Percentiles rank a stretch among this genome's conserved stretches.
Evolutionary conservation across 441 rosid genomes (phyloP).

Genomic region (Brassica hybrid): DNA sequence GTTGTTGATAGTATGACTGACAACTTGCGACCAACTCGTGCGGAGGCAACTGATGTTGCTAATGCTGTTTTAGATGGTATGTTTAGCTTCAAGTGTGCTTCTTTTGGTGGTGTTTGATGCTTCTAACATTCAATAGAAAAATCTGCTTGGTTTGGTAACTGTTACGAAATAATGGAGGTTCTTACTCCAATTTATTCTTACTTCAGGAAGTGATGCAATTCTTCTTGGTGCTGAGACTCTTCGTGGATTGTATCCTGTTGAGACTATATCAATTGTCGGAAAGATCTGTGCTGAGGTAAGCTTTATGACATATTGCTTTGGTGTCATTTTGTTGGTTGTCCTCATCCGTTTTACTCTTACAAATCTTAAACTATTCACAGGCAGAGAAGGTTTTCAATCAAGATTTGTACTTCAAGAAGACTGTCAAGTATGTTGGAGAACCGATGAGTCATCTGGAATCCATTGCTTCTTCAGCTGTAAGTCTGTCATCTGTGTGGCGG

Average conservation of each 20-base stretch:
- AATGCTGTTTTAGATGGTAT: constrained; percentile 97
- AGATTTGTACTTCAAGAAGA: constrained; percentile 82
- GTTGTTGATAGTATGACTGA: constrained; percentile 99
- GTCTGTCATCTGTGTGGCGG: constrained; percentile 41
- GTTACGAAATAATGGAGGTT: not conserved
- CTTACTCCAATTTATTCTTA: not conserved
- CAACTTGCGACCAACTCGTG: constrained; percentile 98
- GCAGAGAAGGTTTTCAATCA: constrained; percentile 95
- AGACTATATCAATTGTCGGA: constrained; percentile 87
- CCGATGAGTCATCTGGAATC: constrained; percentile 95
- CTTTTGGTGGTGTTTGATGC: not conserved
- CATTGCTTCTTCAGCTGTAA: constrained; percentile 92
- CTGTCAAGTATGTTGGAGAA: constrained; percentile 88
- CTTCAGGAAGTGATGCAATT: constrained; percentile 97
- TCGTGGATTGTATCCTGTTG: constrained; percentile 93
- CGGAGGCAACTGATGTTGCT: constrained; percentile 99
- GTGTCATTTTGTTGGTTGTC: not conserved
- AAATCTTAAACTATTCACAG: constrained; percentile 37
- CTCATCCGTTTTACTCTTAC: constrained; percentile 7
- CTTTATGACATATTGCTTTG: not conserved
- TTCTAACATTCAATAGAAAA: not conserved
- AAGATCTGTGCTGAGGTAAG: constrained; percentile 94
- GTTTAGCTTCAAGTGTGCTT: not conserved
- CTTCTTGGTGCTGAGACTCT: constrained; percentile 99
- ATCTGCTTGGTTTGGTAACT: not conserved